Base-by-base conservation (phyloP, 192 early-diverging fungal genomes). In the Coemansia sp. region DNA sequence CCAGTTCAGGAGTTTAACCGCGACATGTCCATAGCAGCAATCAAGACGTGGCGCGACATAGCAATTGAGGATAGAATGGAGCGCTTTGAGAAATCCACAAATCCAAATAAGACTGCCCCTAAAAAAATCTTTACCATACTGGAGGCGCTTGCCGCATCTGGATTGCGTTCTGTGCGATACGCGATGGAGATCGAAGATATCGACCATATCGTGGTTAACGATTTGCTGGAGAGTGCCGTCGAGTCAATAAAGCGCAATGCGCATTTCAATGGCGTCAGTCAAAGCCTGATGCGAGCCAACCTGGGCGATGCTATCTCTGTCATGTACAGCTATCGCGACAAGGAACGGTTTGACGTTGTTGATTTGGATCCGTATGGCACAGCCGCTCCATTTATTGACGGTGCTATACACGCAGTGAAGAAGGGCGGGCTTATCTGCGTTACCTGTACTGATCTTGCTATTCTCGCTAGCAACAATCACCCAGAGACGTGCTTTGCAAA, bases 341-440 rank as follows among this genome's bases (percentile, higher is more conserved):
- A 84, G 32, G 76, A 86, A 53, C 75, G 84, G 40, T 97, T 89
- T 64, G 89, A 94, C 78, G 93, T 98, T 0, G 89, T 97, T 26
- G 96, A 97, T 79, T 77, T 97, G 65, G 98, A 99, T 77, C 98
- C 98, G 13, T 99, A 98, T 72, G 98, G 98, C 38, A 91, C 94
- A 2, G 96, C 96, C 0, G 86, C 96, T 0, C 96, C 95, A 6
- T 99, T 99, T 74, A 71, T 98, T 16, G 98, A 99, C 72, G 95
- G 88, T 10, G 95, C 96, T 5, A 90, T 99, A 6, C 93, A 98
- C 61, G 87, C 94, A 3, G 94, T 97, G 11, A 90, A 96, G 49
- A 95, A 94, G 65, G 95, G 91, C 81, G 92, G 92, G 3, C 79
- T 99, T 16, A 85, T 99, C 38, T 98, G 96, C 72, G 90, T 99